A percentile compares a stretch with the other conserved stretches of the same genome.
Conservation (phyloP, 225 moss, liverwort and hornwort genomes). For the Sphagnum contortum region DNA sequence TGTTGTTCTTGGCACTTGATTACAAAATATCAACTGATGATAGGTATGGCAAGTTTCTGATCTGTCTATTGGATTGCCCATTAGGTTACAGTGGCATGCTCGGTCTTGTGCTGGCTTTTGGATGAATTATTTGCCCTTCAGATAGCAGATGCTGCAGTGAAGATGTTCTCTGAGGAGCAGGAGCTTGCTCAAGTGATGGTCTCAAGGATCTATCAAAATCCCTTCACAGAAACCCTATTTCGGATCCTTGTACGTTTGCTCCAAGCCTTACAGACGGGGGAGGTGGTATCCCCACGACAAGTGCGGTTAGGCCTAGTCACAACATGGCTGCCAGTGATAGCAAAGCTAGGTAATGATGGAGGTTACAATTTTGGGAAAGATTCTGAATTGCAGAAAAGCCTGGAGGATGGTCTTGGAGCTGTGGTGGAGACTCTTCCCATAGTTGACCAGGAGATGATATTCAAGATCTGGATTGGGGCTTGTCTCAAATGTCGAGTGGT, state of each 20-base stretch:
- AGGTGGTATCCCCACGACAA: conserved; percentile 56
- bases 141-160: conserved; percentile 72
- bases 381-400: conserved; percentile 47
- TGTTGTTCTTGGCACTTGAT: no score
- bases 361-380: conserved; percentile 72
- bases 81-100: conserved; percentile 75
- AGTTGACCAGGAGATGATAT: conserved; percentile 78
- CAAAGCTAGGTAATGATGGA: conserved; percentile 74
- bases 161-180: conserved; percentile 84
- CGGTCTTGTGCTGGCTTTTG: conserved; percentile 78
- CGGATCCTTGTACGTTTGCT: conserved; percentile 77
- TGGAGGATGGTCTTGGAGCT: conserved; percentile 67
- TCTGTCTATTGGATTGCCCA: conserved; percentile 26
- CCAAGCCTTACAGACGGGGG: conserved; percentile 74
- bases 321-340: conserved; percentile 86
- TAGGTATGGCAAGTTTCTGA: no score
- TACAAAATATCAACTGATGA: no score
- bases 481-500: conserved; percentile 77
- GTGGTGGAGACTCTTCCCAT: conserved; percentile 82
- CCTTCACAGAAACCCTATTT: conserved; percentile 84
- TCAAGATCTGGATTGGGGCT: conserved; percentile 84
- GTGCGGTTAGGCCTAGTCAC: conserved; percentile 71
- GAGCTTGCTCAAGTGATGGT: conserved; percentile 91
- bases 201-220: conserved; percentile 87
- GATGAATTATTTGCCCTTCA: conserved; percentile 94